Base-by-base conservation (phyloP, 2,329 filamentous ascomycete species). In the Knufia fluminis region DNA sequence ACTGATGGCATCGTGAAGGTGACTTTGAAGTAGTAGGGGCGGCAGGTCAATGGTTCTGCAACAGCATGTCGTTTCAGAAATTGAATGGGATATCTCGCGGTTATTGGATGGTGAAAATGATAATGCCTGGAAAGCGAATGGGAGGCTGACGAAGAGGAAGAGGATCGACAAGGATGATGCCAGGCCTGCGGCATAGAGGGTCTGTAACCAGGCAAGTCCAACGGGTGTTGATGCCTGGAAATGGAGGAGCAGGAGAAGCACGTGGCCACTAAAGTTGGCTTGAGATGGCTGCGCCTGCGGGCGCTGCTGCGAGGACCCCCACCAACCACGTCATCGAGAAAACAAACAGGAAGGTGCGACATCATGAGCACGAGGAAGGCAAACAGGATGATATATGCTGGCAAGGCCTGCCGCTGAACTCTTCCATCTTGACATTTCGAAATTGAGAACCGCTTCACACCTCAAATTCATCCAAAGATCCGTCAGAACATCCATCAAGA, bases 1-100 rank as follows among this genome's bases (percentile, higher is more conserved):
- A 94, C 80, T 16, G 78, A 79, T 51, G 78, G 77, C 71, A 73
- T 73, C 56, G 53, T 64, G 52, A n/a, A 19, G 10, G 4, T 3
- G 19, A 19, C 19, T 16, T n/a, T 26, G 19, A 4, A 45, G 38
- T 14, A 8, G 14, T 14, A 35, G 17, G 26, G 14, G 10, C 12
- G 14, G n/a, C 23, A 20, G 24, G 20, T 19, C 26, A 6, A 12
- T 28, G 26, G 32, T 43, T 3, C n/a, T 20, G 14, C 28, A 22
- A 17, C 33, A 17, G 20, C 33, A 48, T 39, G 36, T 6, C 32
- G 22, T 24, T n/a, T 31, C 26, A 38, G 12, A 39, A 26, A 32
- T 23, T 2, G 16, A 19, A 17, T 6, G 38, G n/a, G 23, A 12
- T 23, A 17, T 17, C 3, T 20, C 14, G 26, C 28, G 14, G 17